Evolutionary conservation across 805 yeast genomes (phyloP).

Genomic region (Isabelozyma rhagii): DNA sequence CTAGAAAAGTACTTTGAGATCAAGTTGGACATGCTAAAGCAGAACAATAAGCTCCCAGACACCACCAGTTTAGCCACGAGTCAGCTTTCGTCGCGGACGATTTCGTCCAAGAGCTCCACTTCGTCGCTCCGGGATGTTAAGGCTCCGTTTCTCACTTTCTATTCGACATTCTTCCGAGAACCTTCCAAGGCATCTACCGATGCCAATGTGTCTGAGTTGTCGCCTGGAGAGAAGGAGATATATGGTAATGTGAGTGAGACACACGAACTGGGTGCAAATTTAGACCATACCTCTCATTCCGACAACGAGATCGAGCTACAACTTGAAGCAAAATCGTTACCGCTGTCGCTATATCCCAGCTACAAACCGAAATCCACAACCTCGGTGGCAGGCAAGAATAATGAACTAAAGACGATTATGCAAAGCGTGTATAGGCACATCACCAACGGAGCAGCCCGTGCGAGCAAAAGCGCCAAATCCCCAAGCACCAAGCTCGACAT

Average conservation of each 20-base stretch:
- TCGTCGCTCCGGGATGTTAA: not conserved
- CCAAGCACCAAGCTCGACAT: constrained; percentile 1
- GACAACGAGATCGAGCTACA: not conserved
- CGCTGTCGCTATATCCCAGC: not conserved
- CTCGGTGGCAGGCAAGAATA: not conserved
- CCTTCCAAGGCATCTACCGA: not conserved
- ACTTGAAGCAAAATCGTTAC: not conserved
- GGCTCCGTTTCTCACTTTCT: not conserved
- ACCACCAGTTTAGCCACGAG: not conserved
- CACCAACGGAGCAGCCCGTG: constrained; percentile 11
- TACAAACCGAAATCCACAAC: not conserved
- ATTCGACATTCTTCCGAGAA: not conserved
- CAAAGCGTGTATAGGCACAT: constrained; percentile 27
- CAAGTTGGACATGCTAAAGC: constrained; percentile 2
- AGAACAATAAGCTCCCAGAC: not conserved
- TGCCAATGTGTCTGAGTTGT: not conserved
- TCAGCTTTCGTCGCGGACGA: not conserved
- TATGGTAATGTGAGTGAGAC: constrained; percentile 25
- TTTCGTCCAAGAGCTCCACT: not conserved
- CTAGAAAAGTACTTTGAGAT: constrained; percentile 13
- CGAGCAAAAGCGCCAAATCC: constrained; percentile 1
- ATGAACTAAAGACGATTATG: constrained; percentile 24
- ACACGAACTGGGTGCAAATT: not conserved
- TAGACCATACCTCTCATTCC: not conserved
- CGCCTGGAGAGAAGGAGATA: constrained; percentile 6